Evolutionary conservation across 306 rosid genomes (phyloP).

Genomic region (Echinosophora koreensis): DNA sequence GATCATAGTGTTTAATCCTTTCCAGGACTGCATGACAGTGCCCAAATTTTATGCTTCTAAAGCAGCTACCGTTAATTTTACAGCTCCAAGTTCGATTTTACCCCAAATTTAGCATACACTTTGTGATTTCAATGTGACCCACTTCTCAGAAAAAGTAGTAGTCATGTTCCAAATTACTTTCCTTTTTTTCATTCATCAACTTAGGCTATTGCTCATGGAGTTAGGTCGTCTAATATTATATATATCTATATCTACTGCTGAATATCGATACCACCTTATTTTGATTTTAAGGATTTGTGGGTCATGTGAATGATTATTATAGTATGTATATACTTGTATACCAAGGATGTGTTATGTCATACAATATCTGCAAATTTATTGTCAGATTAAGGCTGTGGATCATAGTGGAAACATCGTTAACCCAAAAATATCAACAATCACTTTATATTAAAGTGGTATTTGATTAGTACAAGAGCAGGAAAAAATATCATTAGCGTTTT

Average conservation of each 20-base stretch:
- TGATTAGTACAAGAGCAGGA: too few relatives aligned
- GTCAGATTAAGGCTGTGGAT: too few relatives aligned
- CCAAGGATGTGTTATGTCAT: too few relatives aligned
- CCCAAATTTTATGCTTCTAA: constrained; percentile 17
- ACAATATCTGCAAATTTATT: too few relatives aligned
- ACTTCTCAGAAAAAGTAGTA: not conserved
- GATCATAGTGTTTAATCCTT: constrained; percentile 30
- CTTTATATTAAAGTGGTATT: too few relatives aligned
- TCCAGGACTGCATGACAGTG: constrained; percentile 2
- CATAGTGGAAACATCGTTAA: too few relatives aligned
- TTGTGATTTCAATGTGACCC: constrained; percentile 14
- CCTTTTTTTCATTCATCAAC: not conserved
- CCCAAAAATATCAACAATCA: too few relatives aligned
- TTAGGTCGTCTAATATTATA: not conserved
- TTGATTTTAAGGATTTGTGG: not conserved
- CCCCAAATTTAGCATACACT: constrained; percentile 16
- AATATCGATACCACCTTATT: not conserved
- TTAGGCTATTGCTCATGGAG: not conserved
- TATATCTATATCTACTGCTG: not conserved
- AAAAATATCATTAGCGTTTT: too few relatives aligned
- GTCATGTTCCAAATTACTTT: not conserved
- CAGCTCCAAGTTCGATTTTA: not conserved
- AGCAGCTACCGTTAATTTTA: constrained; percentile 6
- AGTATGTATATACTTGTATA: too few relatives aligned
- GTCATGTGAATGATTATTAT: not conserved